Percentiles rank a stretch among this genome's conserved stretches.
Evolutionary conservation across 805 yeast genomes (phyloP).

Genomic region (Metschnikowia chrysomelidarum): DNA sequence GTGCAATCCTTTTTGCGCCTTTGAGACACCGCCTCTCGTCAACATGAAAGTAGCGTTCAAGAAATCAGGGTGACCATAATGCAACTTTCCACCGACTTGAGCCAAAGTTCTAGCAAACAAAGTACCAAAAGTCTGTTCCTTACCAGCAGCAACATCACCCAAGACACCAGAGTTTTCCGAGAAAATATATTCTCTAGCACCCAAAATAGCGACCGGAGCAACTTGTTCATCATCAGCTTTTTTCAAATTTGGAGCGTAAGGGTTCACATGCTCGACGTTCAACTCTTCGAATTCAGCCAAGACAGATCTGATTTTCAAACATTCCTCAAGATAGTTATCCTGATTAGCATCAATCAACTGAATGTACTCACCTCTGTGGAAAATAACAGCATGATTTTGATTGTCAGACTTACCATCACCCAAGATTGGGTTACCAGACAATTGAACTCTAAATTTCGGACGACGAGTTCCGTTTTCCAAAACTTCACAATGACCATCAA

Average conservation of each 20-base stretch:
- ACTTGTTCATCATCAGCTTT: conserved; percentile 44
- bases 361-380: conserved; percentile 76
- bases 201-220: conserved; percentile 76
- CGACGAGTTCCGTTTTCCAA: conserved; percentile 53
- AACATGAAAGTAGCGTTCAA: conserved; percentile 73
- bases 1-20: conserved; percentile 80
- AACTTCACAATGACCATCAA: conserved; percentile 46
- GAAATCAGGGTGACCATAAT: conserved; percentile 87
- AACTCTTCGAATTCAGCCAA: conserved; percentile 74
- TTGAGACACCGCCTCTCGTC: conserved; percentile 84
- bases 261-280: conserved; percentile 60
- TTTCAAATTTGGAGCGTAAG: conserved; percentile 73
- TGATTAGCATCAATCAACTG: conserved; percentile 84
- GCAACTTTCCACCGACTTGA: conserved; percentile 77
- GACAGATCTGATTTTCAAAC: conserved; percentile 71
- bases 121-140: conserved; percentile 86
- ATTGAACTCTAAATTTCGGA: conserved; percentile 55
- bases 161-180: conserved; percentile 79
- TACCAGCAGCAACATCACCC: conserved; percentile 87
- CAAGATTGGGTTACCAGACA: conserved; percentile 78
- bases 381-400: conserved; percentile 73
- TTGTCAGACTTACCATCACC: conserved; percentile 88
- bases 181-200: conserved; percentile 80
- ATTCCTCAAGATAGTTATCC: conserved; percentile 79
- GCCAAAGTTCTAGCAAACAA: conserved; percentile 80